Percentiles rank a stretch among this genome's conserved stretches.
These are phyloP conservation scores for Ustilago vetiveriae DNA, from an alignment of 1,284 basidiomycete genomes.

Conservation along the genomic window DNA sequence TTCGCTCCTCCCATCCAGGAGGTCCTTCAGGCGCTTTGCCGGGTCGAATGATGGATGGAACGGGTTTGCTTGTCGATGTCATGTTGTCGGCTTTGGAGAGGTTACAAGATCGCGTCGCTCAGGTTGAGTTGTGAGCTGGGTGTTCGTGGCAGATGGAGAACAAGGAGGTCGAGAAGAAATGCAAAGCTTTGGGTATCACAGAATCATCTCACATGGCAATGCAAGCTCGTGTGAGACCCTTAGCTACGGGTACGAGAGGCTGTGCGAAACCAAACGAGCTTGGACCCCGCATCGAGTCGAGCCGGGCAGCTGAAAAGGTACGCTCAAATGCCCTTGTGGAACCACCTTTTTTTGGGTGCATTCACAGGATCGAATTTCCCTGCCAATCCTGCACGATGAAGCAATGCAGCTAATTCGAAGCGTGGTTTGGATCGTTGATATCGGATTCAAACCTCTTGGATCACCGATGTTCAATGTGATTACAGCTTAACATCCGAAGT, in stretches of 20 bases:
- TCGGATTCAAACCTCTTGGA: too few species aligned
- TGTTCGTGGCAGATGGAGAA: background rate
- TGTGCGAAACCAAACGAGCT: background rate
- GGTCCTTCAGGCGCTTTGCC: conserved; percentile 50
- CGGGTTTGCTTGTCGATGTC: conserved; percentile 16
- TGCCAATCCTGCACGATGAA: conserved; percentile 7
- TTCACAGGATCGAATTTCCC: too few species aligned
- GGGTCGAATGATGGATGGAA: conserved; percentile 46
- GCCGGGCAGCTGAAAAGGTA: too few species aligned
- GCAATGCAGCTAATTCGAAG: conserved; percentile 7
- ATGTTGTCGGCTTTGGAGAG: background rate
- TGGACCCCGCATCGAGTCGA: background rate
- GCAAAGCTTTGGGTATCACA: conserved; percentile 1
- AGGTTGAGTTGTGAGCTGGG: background rate
- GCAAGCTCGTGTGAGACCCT: conserved; percentile 1
- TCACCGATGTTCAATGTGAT: background rate
- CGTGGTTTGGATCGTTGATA: too few species aligned
- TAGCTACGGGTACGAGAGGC: too few species aligned
- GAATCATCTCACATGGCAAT: background rate
- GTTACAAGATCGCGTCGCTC: too few species aligned
- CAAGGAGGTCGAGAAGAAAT: background rate
- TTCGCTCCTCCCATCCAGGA: conserved; percentile 51
- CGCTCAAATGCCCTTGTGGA: too few species aligned
- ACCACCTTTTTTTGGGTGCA: too few species aligned
- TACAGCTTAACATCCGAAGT: too few species aligned